Conservation (phyloP, 768 basidiomycete genomes). For the Mycena amicta region DNA sequence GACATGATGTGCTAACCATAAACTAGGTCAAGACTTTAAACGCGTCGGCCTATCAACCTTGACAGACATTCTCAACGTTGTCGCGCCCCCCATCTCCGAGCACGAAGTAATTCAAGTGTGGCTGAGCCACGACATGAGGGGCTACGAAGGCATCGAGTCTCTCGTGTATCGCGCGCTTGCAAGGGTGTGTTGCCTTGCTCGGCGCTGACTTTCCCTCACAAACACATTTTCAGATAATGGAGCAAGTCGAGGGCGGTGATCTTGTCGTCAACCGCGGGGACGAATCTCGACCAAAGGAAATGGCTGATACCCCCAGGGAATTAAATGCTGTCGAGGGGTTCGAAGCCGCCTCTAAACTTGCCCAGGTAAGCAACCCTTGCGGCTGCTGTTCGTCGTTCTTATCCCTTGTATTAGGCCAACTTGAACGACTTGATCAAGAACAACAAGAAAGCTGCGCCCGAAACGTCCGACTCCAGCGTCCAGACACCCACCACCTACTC, state of each 20-base stretch:
- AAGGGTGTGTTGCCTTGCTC: constrained; percentile 51
- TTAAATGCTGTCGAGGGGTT: constrained; percentile 84
- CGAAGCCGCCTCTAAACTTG: constrained; percentile 80
- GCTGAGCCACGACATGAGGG: constrained; percentile 95
- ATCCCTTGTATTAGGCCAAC: constrained; percentile 56
- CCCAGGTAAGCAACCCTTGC: constrained; percentile 58
- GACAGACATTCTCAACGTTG: constrained; percentile 90
- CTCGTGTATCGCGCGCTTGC: constrained; percentile 89
- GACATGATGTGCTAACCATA: constrained; percentile 3
- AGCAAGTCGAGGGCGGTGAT: constrained; percentile 93
- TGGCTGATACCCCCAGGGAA: constrained; percentile 55
- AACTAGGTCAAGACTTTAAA: constrained; percentile 84
- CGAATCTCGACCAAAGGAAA: constrained; percentile 71
- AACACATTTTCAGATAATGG: constrained; percentile 66
- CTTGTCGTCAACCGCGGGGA: constrained; percentile 84
- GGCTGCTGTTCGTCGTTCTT: constrained; percentile 6
- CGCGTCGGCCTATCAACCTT: constrained; percentile 86
- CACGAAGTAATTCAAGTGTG: constrained; percentile 97
- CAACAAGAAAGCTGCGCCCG: constrained; percentile 44
- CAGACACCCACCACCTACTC: constrained; percentile 76
- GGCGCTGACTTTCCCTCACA: constrained; percentile 6
- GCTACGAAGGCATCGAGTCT: constrained; percentile 93
- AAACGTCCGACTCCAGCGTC: constrained; percentile 32
- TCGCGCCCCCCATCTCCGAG: constrained; percentile 97
- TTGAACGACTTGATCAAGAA: constrained; percentile 74